Evolutionary conservation across 306 rosid species (phyloP), one percentile per base, ranked within the genome.

Genomic region (Acacia acuminata): DNA sequence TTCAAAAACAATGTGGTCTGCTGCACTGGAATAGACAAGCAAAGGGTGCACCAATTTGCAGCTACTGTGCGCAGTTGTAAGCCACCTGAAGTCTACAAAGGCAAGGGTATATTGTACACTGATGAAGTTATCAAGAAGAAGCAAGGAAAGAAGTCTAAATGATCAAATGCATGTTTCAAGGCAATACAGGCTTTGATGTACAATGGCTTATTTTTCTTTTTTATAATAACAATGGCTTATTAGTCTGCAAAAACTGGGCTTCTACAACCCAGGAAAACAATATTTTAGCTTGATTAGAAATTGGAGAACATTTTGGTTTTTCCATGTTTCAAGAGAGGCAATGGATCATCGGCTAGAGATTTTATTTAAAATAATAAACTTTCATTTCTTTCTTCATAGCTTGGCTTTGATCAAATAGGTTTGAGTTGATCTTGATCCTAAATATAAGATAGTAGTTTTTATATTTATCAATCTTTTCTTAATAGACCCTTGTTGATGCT

Each of bases 31-130:
- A 85, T 89, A 64, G 91, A 89, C 85, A 91, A 91, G 82, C 84
- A 89, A 44, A 90, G 97, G 80, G 97, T 94, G 44, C 97, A 93
- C 81, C 98, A 91, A 84, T 91, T 92, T 84, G 97, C 97, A 6
- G 92, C 96, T 3, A 86, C 94, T 3, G 94, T 91, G 55, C 97
- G 97, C 22, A 86, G 84, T 77, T 92, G 97, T 80, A 92, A 91
- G 91, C 94, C 97, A 1, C 98, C 97, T 0, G 98, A 94, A 74
- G 97, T 89, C 45, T 94, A 94, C 91, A 94, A 94, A 89, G 97
- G 98, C 83, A 94, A 94, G 82, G 98, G 98, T 12, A 94, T 94
- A 24, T 89, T 92, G 98, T 94, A 93, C 79, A 79, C 77, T 34
- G 97, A 91, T 43, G 97, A 94, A 80, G 92, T 90, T 71, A 88